Conservation (phyloP, 768 basidiomycete genomes). For the Cantharellus anzutake region DNA sequence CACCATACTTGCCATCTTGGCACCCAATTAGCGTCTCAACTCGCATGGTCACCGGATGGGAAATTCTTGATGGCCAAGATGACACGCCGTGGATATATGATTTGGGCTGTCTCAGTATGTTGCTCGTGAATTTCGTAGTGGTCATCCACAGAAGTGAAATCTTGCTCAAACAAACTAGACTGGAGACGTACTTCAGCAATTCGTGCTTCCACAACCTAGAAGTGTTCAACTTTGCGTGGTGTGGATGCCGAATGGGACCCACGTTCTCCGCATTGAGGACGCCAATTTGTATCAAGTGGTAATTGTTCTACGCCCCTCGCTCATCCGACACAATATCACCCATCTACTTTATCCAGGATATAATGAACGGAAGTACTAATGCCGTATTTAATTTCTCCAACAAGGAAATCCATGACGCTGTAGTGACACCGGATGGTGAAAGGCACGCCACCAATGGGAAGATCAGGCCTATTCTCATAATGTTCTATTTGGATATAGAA, state of each 20-base stretch:
- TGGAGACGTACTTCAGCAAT: constrained; percentile 39
- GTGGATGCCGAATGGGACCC: constrained; percentile 47
- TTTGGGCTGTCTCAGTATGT: constrained; percentile 40
- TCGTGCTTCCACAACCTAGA: constrained; percentile 33
- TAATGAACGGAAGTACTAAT: constrained; percentile 39
- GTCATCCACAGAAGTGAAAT: constrained; percentile 47
- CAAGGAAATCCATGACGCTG: constrained; percentile 51
- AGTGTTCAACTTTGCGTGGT: constrained; percentile 47
- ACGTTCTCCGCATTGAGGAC: constrained; percentile 54
- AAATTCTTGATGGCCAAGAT: constrained; percentile 42
- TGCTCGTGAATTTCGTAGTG: not conserved
- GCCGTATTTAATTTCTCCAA: constrained; percentile 38
- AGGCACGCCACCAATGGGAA: constrained; percentile 52
- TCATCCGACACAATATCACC: not conserved
- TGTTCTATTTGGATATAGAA: no score
- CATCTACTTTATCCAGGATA: constrained; percentile 18
- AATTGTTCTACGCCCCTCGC: not conserved
- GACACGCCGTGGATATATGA: constrained; percentile 38
- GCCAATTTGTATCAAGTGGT: constrained; percentile 23
- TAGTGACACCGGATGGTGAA: constrained; percentile 43
- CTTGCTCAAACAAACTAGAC: constrained; percentile 43
- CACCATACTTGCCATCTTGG: constrained; percentile 39
- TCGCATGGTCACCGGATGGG: constrained; percentile 58
- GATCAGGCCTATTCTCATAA: constrained; percentile 38
- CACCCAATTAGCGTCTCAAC: constrained; percentile 46